A percentile compares a stretch with the other conserved stretches of the same genome.
Conservation (phyloP, 1,284 basidiomycete species). For the Amylostereum areolatum region DNA sequence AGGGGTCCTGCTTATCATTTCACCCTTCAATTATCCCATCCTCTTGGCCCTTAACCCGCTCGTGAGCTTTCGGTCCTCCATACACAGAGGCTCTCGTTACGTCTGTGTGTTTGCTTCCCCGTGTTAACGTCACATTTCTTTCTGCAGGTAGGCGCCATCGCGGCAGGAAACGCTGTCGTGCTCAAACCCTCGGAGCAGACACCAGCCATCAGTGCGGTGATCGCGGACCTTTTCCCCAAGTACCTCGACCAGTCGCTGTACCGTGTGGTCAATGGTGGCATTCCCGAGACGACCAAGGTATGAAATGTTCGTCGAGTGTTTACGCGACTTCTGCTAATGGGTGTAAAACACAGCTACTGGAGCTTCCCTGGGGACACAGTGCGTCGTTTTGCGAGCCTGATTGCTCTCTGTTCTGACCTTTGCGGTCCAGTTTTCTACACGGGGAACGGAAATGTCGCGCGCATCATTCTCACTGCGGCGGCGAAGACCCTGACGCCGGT, state of each 20-base stretch:
- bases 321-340: too few relatives aligned
- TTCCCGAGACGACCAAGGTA: conserved; percentile 33
- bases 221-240: conserved; percentile 51
- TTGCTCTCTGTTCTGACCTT: background rate
- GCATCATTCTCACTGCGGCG: conserved; percentile 56
- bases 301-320: conserved; percentile 20
- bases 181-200: conserved; percentile 61
- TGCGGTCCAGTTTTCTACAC: conserved; percentile 34
- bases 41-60: too few relatives aligned
- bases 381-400: conserved; percentile 10
- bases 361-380: conserved; percentile 58
- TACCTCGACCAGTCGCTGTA: conserved; percentile 54
- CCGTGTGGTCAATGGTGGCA: conserved; percentile 51
- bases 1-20: too few relatives aligned
- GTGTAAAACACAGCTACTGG: conserved; percentile 34
- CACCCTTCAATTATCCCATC: too few relatives aligned
- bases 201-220: conserved; percentile 41
- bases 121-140: too few relatives aligned
- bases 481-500: conserved; percentile 59
- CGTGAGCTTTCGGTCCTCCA: too few relatives aligned
- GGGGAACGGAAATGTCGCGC: conserved; percentile 48
- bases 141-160: conserved; percentile 36
- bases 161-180: conserved; percentile 54
- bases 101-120: too few relatives aligned
- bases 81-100: too few relatives aligned